These are phyloP conservation scores for Pichia californica DNA, from an alignment of 805 yeast species.

Conservation along the genomic window DNA sequence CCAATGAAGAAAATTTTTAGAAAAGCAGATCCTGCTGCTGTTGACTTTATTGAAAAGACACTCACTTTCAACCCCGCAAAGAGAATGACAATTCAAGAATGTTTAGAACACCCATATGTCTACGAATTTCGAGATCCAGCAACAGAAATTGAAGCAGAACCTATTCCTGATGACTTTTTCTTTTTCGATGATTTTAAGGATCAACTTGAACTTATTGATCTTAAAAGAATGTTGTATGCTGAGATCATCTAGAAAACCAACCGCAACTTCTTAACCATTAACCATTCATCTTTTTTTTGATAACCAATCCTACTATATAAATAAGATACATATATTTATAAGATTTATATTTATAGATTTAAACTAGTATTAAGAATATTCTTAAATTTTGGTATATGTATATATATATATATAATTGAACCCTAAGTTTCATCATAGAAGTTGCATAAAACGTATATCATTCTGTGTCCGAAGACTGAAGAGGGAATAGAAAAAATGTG, in stretches of 20 bases:
- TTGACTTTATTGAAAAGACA: constrained; percentile 64
- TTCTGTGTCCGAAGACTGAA: too few species aligned
- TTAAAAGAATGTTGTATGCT: constrained; percentile 46
- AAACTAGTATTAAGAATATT: background rate
- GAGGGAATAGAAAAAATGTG: too few species aligned
- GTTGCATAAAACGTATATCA: too few species aligned
- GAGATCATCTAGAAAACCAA: too few species aligned
- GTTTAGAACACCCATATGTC: constrained; percentile 76
- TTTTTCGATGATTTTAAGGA: constrained; percentile 50
- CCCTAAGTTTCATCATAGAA: too few species aligned
- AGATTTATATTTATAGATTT: too few species aligned
- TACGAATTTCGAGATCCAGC: constrained; percentile 61
- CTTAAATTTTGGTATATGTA: too few species aligned
- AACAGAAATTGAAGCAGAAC: constrained; percentile 58
- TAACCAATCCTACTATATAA: too few species aligned
- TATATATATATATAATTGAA: too few species aligned
- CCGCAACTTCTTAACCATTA: too few species aligned
- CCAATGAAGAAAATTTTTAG: constrained; percentile 47
- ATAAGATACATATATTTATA: too few species aligned
- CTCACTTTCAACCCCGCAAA: constrained; percentile 76
- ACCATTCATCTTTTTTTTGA: too few species aligned
- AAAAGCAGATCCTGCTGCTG: constrained; percentile 40
- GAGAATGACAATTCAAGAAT: constrained; percentile 76
- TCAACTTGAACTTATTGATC: constrained; percentile 41
- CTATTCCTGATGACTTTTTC: constrained; percentile 50